Base-by-base conservation (phyloP, 2,329 filamentous ascomycete species). In the Fusarium sp. region DNA sequence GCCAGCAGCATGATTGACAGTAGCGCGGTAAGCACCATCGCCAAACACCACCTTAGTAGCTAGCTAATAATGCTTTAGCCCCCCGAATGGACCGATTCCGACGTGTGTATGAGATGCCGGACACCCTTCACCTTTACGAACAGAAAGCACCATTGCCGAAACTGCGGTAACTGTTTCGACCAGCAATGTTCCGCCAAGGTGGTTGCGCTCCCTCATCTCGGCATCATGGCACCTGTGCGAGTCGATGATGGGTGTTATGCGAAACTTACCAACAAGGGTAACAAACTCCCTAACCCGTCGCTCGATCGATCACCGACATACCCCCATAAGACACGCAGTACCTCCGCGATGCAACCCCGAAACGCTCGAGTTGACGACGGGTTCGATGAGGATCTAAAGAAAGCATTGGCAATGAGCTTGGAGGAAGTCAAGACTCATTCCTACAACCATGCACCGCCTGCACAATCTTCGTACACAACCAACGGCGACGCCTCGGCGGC, bases 1-100 rank as follows among this genome's bases (percentile, higher is more conserved):
- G 88, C 95, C n/a, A 97, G 94, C 81, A 98, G 92, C 81, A 99
- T 99, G 95, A 89, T 98, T 72, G 95, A 99, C 79, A 98, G 94
- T 79, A 97, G 91, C 77, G 96, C 96, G 66, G 94, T 97, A 88
- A 79, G 92, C 86, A 43, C 32, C n/a, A 56, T 15, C 18, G 24
- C 3, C 8, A 10, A 32, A 6, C n/a, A 20, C n/a, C 11, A 11
- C 20, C 14, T 18, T 29, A 18, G 29, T 18, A 11, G 27, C 20
- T 25, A 40, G 58, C 67, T 74, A 42, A 66, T 58, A 27, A 58
- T 58, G 10, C 18, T 20, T 57, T 25, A 97, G 91, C 96, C 96
- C 12, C 96, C 96, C 1, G 96, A 99, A 82, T 99, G 96, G 96
- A 90, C 91, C 53, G 96, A 99, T 81, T 98, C 95, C 14, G 96